These are phyloP conservation scores for Tubosaeta brunneosetosa DNA, from an alignment of 768 basidiomycete species.

Conservation along the genomic window DNA sequence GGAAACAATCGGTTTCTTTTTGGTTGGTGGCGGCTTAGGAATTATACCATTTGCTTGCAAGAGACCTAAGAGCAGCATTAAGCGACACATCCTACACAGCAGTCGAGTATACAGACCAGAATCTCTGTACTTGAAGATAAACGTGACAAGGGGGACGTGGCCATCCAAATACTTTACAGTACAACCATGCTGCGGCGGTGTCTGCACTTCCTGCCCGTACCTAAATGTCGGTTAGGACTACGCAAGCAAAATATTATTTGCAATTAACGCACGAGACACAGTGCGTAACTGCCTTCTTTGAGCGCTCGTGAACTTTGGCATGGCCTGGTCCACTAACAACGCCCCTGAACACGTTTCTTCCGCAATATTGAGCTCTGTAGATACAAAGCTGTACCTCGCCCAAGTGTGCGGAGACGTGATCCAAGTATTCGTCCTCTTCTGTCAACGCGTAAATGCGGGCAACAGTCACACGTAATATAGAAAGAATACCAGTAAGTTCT, in stretches of 20 bases:
- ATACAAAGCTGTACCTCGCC: slow-evolving; percentile 20
- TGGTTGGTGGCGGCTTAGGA: slow-evolving; percentile 8
- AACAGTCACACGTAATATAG: not conserved
- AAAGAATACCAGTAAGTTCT: slow-evolving; percentile 25
- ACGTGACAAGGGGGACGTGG: slow-evolving; percentile 18
- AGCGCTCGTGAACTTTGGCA: slow-evolving; percentile 27
- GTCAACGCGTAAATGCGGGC: slow-evolving; percentile 4
- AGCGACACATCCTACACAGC: not conserved
- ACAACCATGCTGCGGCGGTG: not conserved
- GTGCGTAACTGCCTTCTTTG: slow-evolving; percentile 30
- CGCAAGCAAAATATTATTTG: not conserved
- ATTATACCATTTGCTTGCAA: slow-evolving; percentile 27
- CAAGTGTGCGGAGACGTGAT: slow-evolving; percentile 12
- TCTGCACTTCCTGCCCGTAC: slow-evolving; percentile 20
- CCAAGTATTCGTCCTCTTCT: slow-evolving; percentile 27
- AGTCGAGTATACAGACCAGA: slow-evolving; percentile 13
- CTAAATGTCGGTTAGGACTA: slow-evolving; percentile 8
- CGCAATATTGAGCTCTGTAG: not conserved
- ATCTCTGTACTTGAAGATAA: slow-evolving; percentile 31
- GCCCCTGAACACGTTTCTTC: accelerated
- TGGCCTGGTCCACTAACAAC: not conserved
- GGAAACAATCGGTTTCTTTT: not conserved
- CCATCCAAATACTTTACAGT: slow-evolving; percentile 9
- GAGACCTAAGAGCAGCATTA: slow-evolving; percentile 15
- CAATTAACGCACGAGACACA: slow-evolving; percentile 22